Evolutionary conservation across 805 yeast genomes (phyloP).

Genomic region (Sugiyamaella marilandica): DNA sequence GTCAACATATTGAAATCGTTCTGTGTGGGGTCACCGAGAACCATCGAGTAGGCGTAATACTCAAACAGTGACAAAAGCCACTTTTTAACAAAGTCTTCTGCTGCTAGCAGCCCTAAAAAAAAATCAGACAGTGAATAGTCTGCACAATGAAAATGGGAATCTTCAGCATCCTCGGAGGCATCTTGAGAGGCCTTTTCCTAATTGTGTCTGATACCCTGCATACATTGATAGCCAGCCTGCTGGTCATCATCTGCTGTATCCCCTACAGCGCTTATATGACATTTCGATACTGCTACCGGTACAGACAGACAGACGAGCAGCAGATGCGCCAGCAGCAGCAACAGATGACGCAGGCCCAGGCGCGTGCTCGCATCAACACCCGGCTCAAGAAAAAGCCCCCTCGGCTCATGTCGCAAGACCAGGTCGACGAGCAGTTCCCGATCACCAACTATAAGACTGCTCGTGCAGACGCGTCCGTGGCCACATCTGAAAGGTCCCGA

Average conservation of each 20-base stretch:
- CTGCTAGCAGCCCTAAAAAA: too few relatives aligned
- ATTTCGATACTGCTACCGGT: slow-evolving; percentile 29
- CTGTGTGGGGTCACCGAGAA: too few relatives aligned
- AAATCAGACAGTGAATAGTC: background rate
- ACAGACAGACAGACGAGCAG: slow-evolving; percentile 22
- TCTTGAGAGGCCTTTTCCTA: background rate
- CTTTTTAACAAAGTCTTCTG: too few relatives aligned
- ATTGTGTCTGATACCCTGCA: slow-evolving; percentile 13
- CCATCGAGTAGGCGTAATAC: too few relatives aligned
- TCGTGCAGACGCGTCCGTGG: background rate
- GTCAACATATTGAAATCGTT: too few relatives aligned
- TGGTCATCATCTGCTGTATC: slow-evolving; percentile 16
- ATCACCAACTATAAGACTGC: slow-evolving; percentile 26
- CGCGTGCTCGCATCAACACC: slow-evolving; percentile 13
- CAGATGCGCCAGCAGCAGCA: slow-evolving; percentile 10
- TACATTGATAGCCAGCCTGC: slow-evolving; percentile 13
- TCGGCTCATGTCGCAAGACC: slow-evolving; percentile 27
- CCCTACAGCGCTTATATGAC: slow-evolving; percentile 28
- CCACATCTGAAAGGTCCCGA: background rate
- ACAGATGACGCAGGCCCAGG: slow-evolving; percentile 7
- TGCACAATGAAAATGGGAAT: slow-evolving; percentile 1
- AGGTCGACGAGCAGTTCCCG: slow-evolving; percentile 32
- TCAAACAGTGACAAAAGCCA: too few relatives aligned
- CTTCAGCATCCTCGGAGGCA: background rate
- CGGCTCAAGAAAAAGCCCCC: slow-evolving; percentile 18